These are phyloP conservation scores for Athelia sp. DNA, from an alignment of 1,284 basidiomycete species.

Conservation along the genomic window DNA sequence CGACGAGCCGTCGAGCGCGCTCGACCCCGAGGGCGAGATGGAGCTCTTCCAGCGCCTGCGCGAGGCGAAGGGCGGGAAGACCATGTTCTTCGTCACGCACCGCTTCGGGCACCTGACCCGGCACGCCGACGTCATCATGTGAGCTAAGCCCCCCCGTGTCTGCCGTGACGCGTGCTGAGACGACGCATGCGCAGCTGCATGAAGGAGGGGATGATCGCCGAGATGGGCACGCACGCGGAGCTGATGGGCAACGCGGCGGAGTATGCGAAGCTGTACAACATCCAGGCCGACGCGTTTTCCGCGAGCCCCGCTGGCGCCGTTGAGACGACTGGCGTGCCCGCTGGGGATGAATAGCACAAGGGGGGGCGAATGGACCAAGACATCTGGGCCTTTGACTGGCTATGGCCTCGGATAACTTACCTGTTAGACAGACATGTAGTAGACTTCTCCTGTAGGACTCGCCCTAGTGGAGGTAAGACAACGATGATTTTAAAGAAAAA, in stretches of 20 bases:
- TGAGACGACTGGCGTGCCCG: no score
- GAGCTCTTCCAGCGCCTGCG: conserved; percentile 27
- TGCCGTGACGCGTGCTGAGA: neutral
- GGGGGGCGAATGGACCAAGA: no score
- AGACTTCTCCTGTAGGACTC: no score
- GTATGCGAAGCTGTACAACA: conserved; percentile 24
- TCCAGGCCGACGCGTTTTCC: neutral
- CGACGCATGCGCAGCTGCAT: conserved; percentile 29
- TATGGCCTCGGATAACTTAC: no score
- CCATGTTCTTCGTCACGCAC: conserved; percentile 35
- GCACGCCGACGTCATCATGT: conserved; percentile 38
- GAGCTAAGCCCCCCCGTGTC: conserved; percentile 9
- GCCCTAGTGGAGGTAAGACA: no score
- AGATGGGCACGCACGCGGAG: conserved; percentile 28
- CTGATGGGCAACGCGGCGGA: conserved; percentile 22
- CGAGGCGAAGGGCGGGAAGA: conserved; percentile 23
- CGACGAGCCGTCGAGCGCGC: conserved; percentile 33
- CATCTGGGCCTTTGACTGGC: no score
- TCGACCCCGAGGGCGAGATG: conserved; percentile 33
- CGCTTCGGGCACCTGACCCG: conserved; percentile 28
- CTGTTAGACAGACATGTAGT: no score
- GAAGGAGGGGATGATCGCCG: conserved; percentile 27
- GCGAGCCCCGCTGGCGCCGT: no score
- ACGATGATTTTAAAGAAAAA: no score
- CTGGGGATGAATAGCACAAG: no score